Evolutionary conservation across 2,329 filamentous ascomycete genomes (phyloP).

Genomic region (Dryadomyces quercivorus): DNA sequence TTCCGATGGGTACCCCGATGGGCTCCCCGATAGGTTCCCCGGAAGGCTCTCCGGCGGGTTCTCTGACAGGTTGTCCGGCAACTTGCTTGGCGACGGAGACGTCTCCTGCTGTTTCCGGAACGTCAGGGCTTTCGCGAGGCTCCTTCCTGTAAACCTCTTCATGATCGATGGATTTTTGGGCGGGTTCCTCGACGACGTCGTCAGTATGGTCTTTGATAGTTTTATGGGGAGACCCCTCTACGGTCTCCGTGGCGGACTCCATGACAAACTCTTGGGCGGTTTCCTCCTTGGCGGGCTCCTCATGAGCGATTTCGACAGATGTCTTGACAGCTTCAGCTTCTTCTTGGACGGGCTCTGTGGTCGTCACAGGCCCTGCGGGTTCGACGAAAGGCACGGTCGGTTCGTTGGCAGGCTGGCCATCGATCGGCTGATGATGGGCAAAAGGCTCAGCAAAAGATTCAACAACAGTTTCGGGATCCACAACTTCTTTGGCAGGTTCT

Average conservation of each 20-base stretch:
- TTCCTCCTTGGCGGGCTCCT: neutral
- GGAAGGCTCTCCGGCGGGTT: neutral
- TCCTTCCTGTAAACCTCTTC: neutral
- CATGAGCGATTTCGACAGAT: neutral
- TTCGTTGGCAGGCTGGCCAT: neutral
- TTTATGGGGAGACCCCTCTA: neutral
- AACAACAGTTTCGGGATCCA: neutral
- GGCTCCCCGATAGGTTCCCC: neutral
- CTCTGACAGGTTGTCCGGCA: neutral
- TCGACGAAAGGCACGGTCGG: neutral
- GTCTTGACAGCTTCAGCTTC: neutral
- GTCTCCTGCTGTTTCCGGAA: neutral
- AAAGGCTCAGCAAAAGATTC: neutral
- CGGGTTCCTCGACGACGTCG: neutral
- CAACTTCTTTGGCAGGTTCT: neutral
- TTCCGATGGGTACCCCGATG: neutral
- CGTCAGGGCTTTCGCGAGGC: neutral
- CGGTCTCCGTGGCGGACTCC: neutral
- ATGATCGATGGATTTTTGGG: neutral
- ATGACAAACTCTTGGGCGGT: neutral
- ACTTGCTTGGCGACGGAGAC: neutral
- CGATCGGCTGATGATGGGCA: neutral
- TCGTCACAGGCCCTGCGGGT: neutral
- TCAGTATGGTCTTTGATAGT: neutral
- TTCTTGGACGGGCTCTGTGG: neutral